Percentiles rank a stretch among this genome's conserved stretches.
Evolutionary conservation across 2,329 filamentous ascomycete species (phyloP).

Genomic region (Trichoderma lentiforme): DNA sequence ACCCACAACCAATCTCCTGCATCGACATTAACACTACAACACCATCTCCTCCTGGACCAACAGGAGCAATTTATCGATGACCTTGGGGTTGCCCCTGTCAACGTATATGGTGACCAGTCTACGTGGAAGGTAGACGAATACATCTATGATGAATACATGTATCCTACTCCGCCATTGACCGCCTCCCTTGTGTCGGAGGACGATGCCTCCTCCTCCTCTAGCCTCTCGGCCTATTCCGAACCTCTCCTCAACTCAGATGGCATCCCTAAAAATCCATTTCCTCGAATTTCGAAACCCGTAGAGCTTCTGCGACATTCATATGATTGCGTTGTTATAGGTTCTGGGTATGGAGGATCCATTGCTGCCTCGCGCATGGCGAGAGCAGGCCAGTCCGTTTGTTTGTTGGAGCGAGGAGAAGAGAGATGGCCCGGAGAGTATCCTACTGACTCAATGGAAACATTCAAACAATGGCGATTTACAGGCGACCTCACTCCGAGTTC

Average conservation of each 20-base stretch:
- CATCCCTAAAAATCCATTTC: slow-evolving; percentile 36
- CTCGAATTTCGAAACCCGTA: slow-evolving; percentile 54
- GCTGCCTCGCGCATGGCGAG: slow-evolving; percentile 64
- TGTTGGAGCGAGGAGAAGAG: slow-evolving; percentile 63
- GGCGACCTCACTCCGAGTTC: slow-evolving; percentile 48
- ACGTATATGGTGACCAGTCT: not conserved
- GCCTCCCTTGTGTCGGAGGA: not conserved
- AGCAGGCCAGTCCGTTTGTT: slow-evolving; percentile 53
- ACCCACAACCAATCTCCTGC: not conserved
- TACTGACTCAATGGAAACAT: slow-evolving; percentile 41
- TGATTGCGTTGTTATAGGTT: slow-evolving; percentile 65
- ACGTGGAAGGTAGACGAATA: not conserved
- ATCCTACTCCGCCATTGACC: not conserved
- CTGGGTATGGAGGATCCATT: slow-evolving; percentile 65
- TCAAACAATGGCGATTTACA: slow-evolving; percentile 54
- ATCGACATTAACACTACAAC: not conserved
- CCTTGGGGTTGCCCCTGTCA: not conserved
- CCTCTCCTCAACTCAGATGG: not conserved
- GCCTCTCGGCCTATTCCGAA: not conserved
- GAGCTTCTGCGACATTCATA: slow-evolving; percentile 56
- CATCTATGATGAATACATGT: not conserved
- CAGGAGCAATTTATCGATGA: not conserved
- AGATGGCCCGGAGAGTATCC: slow-evolving; percentile 66
- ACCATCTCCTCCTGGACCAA: not conserved
- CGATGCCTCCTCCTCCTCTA: not conserved